Evolutionary conservation across 345 rosid genomes (phyloP), one percentile per base, ranked within the genome.

Genomic region (Ailanthus altissimus): DNA sequence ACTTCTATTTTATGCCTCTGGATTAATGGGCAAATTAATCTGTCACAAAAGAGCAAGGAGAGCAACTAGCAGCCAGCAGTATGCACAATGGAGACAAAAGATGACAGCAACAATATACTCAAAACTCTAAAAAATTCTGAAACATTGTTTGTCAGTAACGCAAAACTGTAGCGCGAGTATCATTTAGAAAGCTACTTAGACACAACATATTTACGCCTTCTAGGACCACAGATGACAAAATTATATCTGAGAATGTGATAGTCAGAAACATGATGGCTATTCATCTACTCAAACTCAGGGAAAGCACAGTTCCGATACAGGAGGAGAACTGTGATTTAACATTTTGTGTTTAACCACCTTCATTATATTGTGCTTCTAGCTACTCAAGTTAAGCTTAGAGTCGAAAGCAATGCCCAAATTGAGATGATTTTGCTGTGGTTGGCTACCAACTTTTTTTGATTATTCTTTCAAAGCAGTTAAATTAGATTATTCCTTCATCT

Each of bases 311-410:
- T 2, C 8, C 36, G 26, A 59, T 43, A 23, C 43, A 59, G 56
- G 4, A 47, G 20, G n/a, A 73, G 47, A 20, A 46, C 14, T 63
- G 15, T 25, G 45, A 45, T 60, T 47, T 40, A 36, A 75, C 50
- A 13, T 21, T 43, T 16, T 50, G 13, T 50, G 63, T 70, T 63
- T 14, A 21, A 49, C 38, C 8, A 6, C 26, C 56, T 8, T 47
- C 14, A 36, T 49, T 18, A 66, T n/a, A 51, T 59, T 50, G 28
- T 12, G 49, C 26, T n/a, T 61, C 69, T 49, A 74, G 68, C 70
- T 32, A 28, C 68, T 20, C 58, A 49, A 47, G 49, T n/a, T 32
- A 45, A 74, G 50, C 36, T 63, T n/a, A 62, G 9, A 49, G 46
- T 20, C 21, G 1, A 0, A 9, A 38, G n/a, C 32, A 50, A 50